Percentiles rank a stretch among this genome's conserved stretches.
Evolutionary conservation across 139 green algal species (phyloP).

Genomic region (Asterochloris erici): DNA sequence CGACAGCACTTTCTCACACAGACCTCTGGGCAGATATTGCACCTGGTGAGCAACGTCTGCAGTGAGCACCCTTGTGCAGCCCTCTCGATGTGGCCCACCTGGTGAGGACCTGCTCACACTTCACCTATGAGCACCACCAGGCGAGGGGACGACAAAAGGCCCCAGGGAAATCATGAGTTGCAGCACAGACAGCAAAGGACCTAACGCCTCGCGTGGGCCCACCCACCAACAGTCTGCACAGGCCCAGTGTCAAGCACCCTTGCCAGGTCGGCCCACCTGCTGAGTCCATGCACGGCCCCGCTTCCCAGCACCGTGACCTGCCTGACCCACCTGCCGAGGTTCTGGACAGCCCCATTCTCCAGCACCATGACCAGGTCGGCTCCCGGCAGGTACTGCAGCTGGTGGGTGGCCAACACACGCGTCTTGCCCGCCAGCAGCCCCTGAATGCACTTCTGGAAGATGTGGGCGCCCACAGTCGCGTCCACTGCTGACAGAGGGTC

Average conservation of each 20-base stretch:
- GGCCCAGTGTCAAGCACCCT: slow-evolving; percentile 40
- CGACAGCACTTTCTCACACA: too few species aligned
- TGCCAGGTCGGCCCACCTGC: slow-evolving; percentile 62
- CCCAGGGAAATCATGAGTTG: too few species aligned
- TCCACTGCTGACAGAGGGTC: slow-evolving; percentile 88
- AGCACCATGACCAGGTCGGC: slow-evolving; percentile 73
- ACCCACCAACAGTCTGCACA: slow-evolving; percentile 5
- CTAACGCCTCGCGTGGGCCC: too few species aligned
- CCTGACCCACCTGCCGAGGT: slow-evolving; percentile 17
- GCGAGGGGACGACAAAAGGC: too few species aligned
- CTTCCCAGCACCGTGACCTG: slow-evolving; percentile 57
- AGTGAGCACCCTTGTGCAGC: too few species aligned
- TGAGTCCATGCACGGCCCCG: background rate
- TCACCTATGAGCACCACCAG: too few species aligned
- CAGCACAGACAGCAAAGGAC: too few species aligned
- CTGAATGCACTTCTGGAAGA: slow-evolving; percentile 53
- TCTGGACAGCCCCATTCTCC: background rate
- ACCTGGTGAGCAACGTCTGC: too few species aligned
- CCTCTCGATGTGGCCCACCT: too few species aligned
- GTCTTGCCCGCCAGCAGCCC: slow-evolving; percentile 38
- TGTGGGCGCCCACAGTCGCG: slow-evolving; percentile 56
- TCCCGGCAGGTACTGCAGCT: slow-evolving; percentile 80
- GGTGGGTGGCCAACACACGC: slow-evolving; percentile 85
- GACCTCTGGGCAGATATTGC: too few species aligned
- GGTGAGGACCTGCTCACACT: too few species aligned